phyloP scores from a whole-genome alignment of 2,329 filamentous ascomycete species.

The Penicillium aurantiogriseum region DNA sequence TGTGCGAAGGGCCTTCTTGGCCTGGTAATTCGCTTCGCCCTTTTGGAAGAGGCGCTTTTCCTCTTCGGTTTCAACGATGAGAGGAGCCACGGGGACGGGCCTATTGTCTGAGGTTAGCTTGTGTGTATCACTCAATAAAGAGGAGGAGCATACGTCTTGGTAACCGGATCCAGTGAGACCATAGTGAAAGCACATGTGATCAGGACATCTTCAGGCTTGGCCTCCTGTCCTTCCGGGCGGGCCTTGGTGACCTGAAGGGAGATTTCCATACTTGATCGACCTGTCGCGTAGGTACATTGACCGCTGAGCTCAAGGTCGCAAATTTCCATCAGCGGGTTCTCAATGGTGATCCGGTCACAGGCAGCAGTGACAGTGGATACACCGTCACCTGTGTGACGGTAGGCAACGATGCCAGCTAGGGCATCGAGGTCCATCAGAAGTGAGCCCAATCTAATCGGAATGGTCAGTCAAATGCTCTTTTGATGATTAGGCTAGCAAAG shows the following conservation, averaged over 20 bases:
- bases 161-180: conserved; percentile 69
- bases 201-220: conserved; percentile 60
- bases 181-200: conserved; percentile 75
- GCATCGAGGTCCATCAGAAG: conserved; percentile 80
- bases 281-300: conserved; percentile 68
- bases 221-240: conserved; percentile 55
- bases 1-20: conserved; percentile 63
- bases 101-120: conserved; percentile 32
- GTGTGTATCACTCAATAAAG: background rate
- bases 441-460: conserved; percentile 57
- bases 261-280: conserved; percentile 70
- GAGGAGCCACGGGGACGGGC: conserved; percentile 61
- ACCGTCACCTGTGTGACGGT: conserved; percentile 66
- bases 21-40: conserved; percentile 65
- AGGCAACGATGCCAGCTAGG: conserved; percentile 71
- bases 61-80: conserved; percentile 62
- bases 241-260: conserved; percentile 71
- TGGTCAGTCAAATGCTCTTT: conserved; percentile 19
- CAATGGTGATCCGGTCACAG: conserved; percentile 64
- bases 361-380: conserved; percentile 65
- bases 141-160: conserved; percentile 54
- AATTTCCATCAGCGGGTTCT: conserved; percentile 71
- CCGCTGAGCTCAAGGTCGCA: conserved; percentile 74
- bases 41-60: conserved; percentile 63
- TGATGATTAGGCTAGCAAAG: background rate